A percentile compares a stretch with the other conserved stretches of the same genome.
These are phyloP conservation scores for Exophiala bonariae DNA, from an alignment of 2,329 filamentous ascomycete genomes.

Conservation along the genomic window DNA sequence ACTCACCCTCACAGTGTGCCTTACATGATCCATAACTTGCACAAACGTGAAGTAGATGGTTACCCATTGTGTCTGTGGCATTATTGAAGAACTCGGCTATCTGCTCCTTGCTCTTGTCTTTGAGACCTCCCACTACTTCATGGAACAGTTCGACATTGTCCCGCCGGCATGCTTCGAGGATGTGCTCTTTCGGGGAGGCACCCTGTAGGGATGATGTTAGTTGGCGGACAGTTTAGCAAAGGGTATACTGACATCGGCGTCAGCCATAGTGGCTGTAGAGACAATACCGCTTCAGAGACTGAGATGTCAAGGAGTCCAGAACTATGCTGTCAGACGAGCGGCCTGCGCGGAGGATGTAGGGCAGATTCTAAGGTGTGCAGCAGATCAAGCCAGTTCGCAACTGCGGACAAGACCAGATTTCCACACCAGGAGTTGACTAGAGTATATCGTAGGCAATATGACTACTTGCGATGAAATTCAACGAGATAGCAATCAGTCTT, in stretches of 20 bases:
- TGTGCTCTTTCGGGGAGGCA: conserved; percentile 77
- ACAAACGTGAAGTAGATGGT: conserved; percentile 86
- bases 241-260: conserved; percentile 40
- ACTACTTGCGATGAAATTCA: too few species aligned
- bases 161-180: conserved; percentile 89
- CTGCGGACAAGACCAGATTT: too few species aligned
- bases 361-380: too few species aligned
- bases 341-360: too few species aligned
- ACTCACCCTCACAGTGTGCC: conserved; percentile 35
- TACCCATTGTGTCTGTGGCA: conserved; percentile 81
- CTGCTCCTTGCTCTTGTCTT: conserved; percentile 59
- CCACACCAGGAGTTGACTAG: too few species aligned
- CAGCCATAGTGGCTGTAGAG: conserved; percentile 36
- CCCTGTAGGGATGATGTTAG: conserved; percentile 56
- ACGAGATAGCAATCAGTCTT: too few species aligned
- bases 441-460: too few species aligned
- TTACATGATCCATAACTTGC: conserved; percentile 81
- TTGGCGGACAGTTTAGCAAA: neutral
- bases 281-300: neutral
- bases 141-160: conserved; percentile 86
- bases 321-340: too few species aligned
- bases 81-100: conserved; percentile 80
- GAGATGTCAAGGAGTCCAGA: too few species aligned
- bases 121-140: conserved; percentile 67
- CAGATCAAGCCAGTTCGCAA: too few species aligned